Conservation (phyloP, 177 flowering plant genomes). For the Vitis hybrid region DNA sequence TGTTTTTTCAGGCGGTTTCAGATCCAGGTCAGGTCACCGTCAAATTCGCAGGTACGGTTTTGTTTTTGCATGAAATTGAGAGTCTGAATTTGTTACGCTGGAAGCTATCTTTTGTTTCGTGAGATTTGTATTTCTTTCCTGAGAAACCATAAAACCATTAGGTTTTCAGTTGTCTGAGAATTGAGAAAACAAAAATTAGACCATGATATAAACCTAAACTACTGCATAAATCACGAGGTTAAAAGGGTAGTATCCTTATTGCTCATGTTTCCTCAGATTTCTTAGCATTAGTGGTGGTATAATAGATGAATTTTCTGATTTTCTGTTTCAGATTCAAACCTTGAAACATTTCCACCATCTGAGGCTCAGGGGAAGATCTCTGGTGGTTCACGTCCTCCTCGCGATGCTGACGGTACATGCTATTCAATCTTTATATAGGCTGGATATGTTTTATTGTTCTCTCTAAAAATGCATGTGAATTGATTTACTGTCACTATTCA, state of each 20-base stretch:
- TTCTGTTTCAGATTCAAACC: conserved; percentile 59
- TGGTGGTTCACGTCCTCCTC: conserved; percentile 63
- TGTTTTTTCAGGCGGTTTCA: conserved; percentile 61
- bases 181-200: too few species aligned
- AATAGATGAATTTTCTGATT: conserved; percentile 1
- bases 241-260: background rate
- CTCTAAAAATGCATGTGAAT: background rate
- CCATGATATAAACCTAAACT: too few species aligned
- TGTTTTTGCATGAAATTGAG: background rate
- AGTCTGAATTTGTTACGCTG: background rate
- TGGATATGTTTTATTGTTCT: background rate
- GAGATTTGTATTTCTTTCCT: background rate
- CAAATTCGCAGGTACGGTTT: conserved; percentile 58
- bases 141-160: too few species aligned
- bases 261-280: background rate
- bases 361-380: conserved; percentile 78
- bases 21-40: conserved; percentile 68
- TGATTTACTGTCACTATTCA: too few species aligned
- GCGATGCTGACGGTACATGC: conserved; percentile 84
- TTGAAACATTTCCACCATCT: conserved; percentile 82
- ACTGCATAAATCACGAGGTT: background rate
- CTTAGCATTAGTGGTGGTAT: too few species aligned
- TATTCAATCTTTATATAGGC: background rate
- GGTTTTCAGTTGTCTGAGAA: too few species aligned
- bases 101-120: background rate